Base-by-base conservation (phyloP, 1,284 basidiomycete species). In the Cutaneotrichosporon mucoides region DNA sequence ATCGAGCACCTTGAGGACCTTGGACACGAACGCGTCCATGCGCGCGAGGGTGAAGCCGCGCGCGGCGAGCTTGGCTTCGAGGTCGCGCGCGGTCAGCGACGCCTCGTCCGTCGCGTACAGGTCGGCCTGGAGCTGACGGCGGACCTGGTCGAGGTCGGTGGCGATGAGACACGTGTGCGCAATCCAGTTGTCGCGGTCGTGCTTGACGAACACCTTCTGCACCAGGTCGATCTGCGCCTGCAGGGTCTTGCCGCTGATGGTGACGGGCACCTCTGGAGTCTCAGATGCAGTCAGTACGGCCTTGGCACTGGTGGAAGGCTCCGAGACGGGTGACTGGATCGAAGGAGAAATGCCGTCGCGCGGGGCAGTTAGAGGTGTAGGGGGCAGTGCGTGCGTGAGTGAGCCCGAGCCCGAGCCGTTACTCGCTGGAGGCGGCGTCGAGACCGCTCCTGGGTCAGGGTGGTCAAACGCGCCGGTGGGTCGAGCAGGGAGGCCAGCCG, bases 1-100 rank as follows among this genome's bases (percentile, higher is more conserved):
- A 57, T 77, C 75, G 4, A 77, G 63, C 12, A 77, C 73, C 47
- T 71, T 72, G 37, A 77, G 67, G 3, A 76, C 74, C 60, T 76
- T 76, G 41, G 54, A 65, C 38, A 77, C 68, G 55, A 76, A 75
- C 2, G 70, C 61, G 53, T 75, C 71, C 13, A 75, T 68, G 5
- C 69, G 61, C 1, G 64, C 44, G 0, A 64, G 38, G 0, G 70
- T 69, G 52, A 68, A 74, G 1, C 73, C 73, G 13, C 69, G 59
- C 2, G 51, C 37, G 1, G 53, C 34, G 3, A 77, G 59, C 6
- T 63, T 56, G 35, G 61, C 49, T 53, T 76, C 73, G 7, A 72
- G 57, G 10, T 75, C 73, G n/a, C 69, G 56, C 4, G 64, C 64
- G 11, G 60, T 56, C 50, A 71, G 56, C 47, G 68, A 66, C 13